Evolutionary conservation across 2,329 filamentous ascomycete species (phyloP).

Genomic region (Fusarium sp.): DNA sequence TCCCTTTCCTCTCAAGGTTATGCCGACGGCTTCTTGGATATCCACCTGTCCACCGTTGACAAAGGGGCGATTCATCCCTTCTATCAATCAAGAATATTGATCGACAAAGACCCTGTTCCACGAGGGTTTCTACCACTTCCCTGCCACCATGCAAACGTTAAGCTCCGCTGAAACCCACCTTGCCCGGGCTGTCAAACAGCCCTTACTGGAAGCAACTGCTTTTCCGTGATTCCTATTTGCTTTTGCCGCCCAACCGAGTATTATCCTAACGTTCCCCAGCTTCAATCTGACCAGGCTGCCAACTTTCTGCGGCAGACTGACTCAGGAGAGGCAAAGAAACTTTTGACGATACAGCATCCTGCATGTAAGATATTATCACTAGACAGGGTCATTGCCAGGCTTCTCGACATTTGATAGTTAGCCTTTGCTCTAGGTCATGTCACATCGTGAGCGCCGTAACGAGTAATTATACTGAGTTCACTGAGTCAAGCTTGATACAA

Average conservation of each 20-base stretch:
- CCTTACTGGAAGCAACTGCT: slow-evolving; percentile 28
- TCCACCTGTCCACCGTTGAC: slow-evolving; percentile 16
- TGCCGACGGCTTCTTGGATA: slow-evolving; percentile 29
- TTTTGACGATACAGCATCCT: slow-evolving; percentile 15
- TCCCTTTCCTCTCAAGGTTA: slow-evolving; percentile 21
- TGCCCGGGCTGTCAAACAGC: slow-evolving; percentile 8
- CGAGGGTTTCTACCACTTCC: slow-evolving; percentile 29
- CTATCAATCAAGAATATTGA: slow-evolving; percentile 32
- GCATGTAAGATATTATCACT: slow-evolving; percentile 11
- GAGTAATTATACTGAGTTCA: slow-evolving; percentile 2
- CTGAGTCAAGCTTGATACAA: slow-evolving; percentile 13
- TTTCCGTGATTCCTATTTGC: slow-evolving; percentile 33
- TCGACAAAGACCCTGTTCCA: slow-evolving; percentile 39
- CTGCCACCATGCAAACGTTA: slow-evolving; percentile 26
- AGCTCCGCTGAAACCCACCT: slow-evolving; percentile 24
- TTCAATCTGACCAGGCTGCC: slow-evolving; percentile 28
- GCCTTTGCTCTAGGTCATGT: slow-evolving; percentile 34
- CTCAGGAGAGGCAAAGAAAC: slow-evolving; percentile 31
- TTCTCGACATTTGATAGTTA: slow-evolving; percentile 7
- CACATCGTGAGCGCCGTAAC: slow-evolving; percentile 19
- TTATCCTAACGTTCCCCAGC: slow-evolving; percentile 23
- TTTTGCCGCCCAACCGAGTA: slow-evolving; percentile 33
- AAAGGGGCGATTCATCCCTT: slow-evolving; percentile 33
- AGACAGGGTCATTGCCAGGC: slow-evolving; percentile 25
- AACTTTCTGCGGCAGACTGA: slow-evolving; percentile 32